Conservation (phyloP, 352 stramenopile species). For the Peronospora belbahrii region DNA sequence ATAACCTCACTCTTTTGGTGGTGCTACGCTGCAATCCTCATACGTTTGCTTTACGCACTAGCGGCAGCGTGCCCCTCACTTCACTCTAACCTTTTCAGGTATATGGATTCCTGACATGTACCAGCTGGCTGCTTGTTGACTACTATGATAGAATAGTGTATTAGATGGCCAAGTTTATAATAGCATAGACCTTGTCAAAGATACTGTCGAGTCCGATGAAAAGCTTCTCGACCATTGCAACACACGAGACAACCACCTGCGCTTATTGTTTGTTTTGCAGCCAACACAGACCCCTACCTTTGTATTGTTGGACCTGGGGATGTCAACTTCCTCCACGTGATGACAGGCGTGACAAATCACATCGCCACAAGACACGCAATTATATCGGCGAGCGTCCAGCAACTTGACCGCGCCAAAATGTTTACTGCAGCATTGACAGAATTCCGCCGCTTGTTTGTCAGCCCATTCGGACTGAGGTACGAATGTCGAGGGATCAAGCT, state of each 20-base stretch:
- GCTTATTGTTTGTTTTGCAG: constrained; percentile 16
- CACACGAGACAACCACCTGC: constrained; percentile 1
- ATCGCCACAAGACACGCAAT: constrained; percentile 45
- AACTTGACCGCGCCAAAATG: constrained; percentile 28
- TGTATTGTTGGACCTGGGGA: constrained; percentile 21
- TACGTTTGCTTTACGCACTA: background rate
- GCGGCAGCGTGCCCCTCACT: background rate
- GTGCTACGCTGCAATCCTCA: too few relatives aligned
- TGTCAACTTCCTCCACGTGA: constrained; percentile 27
- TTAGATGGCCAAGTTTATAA: constrained; percentile 2
- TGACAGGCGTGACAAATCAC: constrained; percentile 42
- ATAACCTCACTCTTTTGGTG: background rate
- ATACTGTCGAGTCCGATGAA: constrained; percentile 14
- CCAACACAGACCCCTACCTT: constrained; percentile 23
- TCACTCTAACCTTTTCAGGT: too few relatives aligned
- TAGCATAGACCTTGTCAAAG: constrained; percentile 8
- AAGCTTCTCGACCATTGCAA: constrained; percentile 16
- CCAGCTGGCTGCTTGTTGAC: background rate
- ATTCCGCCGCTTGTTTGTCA: constrained; percentile 23
- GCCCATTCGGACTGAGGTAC: constrained; percentile 26
- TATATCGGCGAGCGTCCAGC: constrained; percentile 26
- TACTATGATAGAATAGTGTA: constrained; percentile 1
- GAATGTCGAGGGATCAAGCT: constrained; percentile 28
- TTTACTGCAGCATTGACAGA: constrained; percentile 37
- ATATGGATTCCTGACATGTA: too few relatives aligned